phyloP scores from a whole-genome alignment of 257 asterid genomes.

The Solanum megistacrolobum region DNA sequence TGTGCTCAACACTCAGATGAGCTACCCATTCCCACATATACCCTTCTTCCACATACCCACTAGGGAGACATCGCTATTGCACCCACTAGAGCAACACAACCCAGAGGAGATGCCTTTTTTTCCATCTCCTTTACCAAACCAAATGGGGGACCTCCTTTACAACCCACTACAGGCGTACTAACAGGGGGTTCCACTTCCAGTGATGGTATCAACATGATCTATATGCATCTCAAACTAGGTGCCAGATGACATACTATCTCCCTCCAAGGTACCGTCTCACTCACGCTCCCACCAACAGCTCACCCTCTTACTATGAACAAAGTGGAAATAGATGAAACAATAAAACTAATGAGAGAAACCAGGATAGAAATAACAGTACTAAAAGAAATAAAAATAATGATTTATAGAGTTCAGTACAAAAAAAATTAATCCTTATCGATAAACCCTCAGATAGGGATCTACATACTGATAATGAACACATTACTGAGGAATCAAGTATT shows the following conservation, averaged over 20 bases:
- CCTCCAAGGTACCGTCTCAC: background rate
- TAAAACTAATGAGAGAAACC: background rate
- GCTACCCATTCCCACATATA: background rate
- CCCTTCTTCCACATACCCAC: background rate
- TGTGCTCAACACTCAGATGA: background rate
- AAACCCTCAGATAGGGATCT: background rate
- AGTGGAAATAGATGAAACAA: background rate
- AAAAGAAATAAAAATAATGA: background rate
- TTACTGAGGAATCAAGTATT: no score
- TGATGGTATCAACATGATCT: background rate
- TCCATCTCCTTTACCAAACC: background rate
- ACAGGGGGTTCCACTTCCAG: background rate
- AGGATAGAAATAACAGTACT: no score
- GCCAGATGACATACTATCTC: accelerated
- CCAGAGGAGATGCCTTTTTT: background rate
- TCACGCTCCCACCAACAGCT: background rate
- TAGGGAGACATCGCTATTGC: background rate
- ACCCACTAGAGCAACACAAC: background rate
- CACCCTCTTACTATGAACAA: background rate
- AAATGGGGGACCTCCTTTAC: background rate
- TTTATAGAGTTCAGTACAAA: background rate
- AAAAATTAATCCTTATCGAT: background rate
- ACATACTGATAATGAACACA: no score
- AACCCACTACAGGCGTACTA: background rate
- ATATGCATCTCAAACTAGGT: background rate